phyloP scores from a whole-genome alignment of 2,329 filamentous ascomycete genomes.

The Westerdykella sp. region DNA sequence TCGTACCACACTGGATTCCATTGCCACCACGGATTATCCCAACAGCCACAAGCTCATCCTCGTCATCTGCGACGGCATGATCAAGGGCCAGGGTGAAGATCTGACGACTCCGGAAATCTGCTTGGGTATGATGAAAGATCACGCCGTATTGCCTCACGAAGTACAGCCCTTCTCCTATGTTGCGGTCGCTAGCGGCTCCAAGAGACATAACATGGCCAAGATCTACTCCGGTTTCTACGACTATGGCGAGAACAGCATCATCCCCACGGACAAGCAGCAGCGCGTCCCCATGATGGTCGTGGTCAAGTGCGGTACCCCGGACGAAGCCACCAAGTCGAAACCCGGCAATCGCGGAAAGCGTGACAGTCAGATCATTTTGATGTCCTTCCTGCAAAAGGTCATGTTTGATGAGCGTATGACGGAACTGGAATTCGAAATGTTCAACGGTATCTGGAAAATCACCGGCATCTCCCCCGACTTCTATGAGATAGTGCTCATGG shows the following conservation, averaged over 20 bases:
- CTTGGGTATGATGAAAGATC: constrained; percentile 90
- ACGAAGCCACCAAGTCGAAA: constrained; percentile 74
- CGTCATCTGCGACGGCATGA: constrained; percentile 93
- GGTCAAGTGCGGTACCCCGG: constrained; percentile 91
- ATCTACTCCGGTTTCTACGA: constrained; percentile 98
- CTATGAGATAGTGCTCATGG: constrained; percentile 97
- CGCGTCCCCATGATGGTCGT: constrained; percentile 96
- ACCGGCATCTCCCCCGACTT: constrained; percentile 97
- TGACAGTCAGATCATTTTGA: constrained; percentile 97
- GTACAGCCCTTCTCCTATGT: constrained; percentile 93
- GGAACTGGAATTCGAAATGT: constrained; percentile 98
- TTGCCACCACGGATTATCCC: constrained; percentile 95
- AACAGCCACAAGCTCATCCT: constrained; percentile 98
- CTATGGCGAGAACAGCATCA: constrained; percentile 73
- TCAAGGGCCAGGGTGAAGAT: constrained; percentile 88
- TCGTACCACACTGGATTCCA: constrained; percentile 88
- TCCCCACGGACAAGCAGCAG: constrained; percentile 83
- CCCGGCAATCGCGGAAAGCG: constrained; percentile 97
- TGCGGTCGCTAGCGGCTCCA: constrained; percentile 88
- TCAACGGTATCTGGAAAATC: constrained; percentile 97
- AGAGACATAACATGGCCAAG: constrained; percentile 99
- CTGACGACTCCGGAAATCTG: constrained; percentile 85
- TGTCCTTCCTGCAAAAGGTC: constrained; percentile 99
- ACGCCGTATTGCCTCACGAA: constrained; percentile 69
- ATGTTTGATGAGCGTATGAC: constrained; percentile 99